Evolutionary conservation across 805 yeast genomes (phyloP).

Genomic region (Yamadazyma insecticola): DNA sequence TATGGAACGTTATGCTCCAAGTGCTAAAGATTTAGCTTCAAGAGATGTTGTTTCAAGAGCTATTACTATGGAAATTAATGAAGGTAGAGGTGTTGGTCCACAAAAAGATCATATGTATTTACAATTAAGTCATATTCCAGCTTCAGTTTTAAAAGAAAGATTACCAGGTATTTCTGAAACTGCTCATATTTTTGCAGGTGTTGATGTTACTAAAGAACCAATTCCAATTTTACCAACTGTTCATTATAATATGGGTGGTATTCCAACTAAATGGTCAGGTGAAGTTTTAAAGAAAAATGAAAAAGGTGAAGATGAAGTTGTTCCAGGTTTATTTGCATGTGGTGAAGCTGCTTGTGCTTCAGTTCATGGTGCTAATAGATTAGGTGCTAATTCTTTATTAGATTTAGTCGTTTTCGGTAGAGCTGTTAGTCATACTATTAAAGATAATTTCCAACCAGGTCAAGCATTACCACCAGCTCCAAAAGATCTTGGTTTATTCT

Average conservation of each 20-base stretch:
- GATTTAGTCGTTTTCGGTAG: slow-evolving; percentile 98
- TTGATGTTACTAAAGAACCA: slow-evolving; percentile 98
- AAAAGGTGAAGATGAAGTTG: slow-evolving; percentile 83
- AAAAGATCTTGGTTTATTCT: slow-evolving; percentile 82
- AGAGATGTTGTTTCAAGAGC: slow-evolving; percentile 99
- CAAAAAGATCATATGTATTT: slow-evolving; percentile 91
- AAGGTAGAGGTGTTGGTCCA: slow-evolving; percentile 99
- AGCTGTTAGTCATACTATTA: slow-evolving; percentile 92
- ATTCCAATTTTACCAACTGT: slow-evolving; percentile 98
- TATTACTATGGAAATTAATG: slow-evolving; percentile 97
- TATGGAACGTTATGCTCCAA: slow-evolving; percentile 99
- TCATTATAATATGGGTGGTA: slow-evolving; percentile 99
- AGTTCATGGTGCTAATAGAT: slow-evolving; percentile 98
- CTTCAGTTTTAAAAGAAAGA: slow-evolving; percentile 87
- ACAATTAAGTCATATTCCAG: slow-evolving; percentile 92
- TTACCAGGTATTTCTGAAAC: slow-evolving; percentile 99
- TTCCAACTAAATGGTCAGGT: slow-evolving; percentile 97
- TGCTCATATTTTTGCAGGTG: slow-evolving; percentile 98
- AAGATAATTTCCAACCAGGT: slow-evolving; percentile 83
- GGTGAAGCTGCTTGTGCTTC: slow-evolving; percentile 99
- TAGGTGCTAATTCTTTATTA: slow-evolving; percentile 95
- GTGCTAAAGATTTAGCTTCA: slow-evolving; percentile 96
- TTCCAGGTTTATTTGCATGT: slow-evolving; percentile 93
- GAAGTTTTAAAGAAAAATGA: slow-evolving; percentile 83
- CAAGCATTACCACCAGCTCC: slow-evolving; percentile 79